Base-by-base conservation (phyloP, 768 basidiomycete species). In the Kwoniella pini region DNA sequence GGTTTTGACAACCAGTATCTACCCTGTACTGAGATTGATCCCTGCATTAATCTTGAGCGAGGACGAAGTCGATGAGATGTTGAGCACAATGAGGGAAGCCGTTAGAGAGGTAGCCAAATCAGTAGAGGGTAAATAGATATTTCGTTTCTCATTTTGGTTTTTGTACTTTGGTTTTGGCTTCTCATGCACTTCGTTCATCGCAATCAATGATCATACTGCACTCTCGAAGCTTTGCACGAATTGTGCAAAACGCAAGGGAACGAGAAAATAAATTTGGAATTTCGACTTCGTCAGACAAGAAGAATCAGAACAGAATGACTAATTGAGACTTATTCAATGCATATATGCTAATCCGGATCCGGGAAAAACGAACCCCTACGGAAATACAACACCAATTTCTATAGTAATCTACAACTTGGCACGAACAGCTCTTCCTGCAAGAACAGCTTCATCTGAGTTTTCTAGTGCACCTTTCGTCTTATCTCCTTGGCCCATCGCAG, bases 21-120 rank as follows among this genome's bases (percentile, higher is more conserved):
- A 68, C 53, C 67, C 64, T 15, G 66, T 67, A 17, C 50, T 66
- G 15, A 60, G 93, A 72, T 93, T 98, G 82, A 97, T 98, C 67
- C 95, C 95, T 4, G 85, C 95, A 10, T 78, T 97, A 67, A 95
- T 91, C 75, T 84, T 96, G 63, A 84, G 83, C 24, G 78, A 84
- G 77, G 84, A 82, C 74, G 93, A 97, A 71, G 79, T 96, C 80
- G 82, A 80, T 68, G 85, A 86, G 57, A 77, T 74, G 17, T 62
- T 77, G 21, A 56, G 57, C 38, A 75, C 76, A 38, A 69, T 81
- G 61, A 62, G 60, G 50, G 83, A 88, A 75, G 85, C 89, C 7
- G 83, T 68, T 28, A 57, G 51, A 57, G 60, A 49, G 28, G 67
- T 68, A 24, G 67, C 67, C 13, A 28, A 38, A 39, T 19, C 24